Conservation (phyloP, 768 basidiomycete genomes). For the Pleurotus djamor region DNA sequence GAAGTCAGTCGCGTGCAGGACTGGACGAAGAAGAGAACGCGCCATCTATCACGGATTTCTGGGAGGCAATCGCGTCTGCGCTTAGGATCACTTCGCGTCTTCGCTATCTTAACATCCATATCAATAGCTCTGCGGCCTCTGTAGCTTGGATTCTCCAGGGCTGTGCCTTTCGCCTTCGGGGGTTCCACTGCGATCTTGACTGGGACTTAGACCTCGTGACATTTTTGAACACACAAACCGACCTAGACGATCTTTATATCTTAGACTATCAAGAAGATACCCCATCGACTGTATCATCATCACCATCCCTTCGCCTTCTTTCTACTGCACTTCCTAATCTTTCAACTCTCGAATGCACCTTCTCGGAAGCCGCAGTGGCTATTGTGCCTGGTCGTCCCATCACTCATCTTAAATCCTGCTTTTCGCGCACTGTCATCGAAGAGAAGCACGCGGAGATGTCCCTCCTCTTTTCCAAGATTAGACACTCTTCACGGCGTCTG, state of each 20-base stretch:
- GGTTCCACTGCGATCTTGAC: slow-evolving; percentile 63
- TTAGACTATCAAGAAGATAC: slow-evolving; percentile 38
- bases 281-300: slow-evolving; percentile 21
- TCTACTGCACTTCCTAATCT: slow-evolving; percentile 43
- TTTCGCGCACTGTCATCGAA: slow-evolving; percentile 45
- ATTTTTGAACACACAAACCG: slow-evolving; percentile 47
- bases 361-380: slow-evolving; percentile 57
- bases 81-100: slow-evolving; percentile 45
- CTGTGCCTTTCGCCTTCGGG: slow-evolving; percentile 52
- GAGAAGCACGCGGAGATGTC: slow-evolving; percentile 55
- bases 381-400: slow-evolving; percentile 59
- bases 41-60: slow-evolving; percentile 36
- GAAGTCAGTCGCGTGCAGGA: slow-evolving; percentile 13
- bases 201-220: slow-evolving; percentile 57
- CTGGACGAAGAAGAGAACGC: slow-evolving; percentile 8
- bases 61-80: slow-evolving; percentile 47
- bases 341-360: slow-evolving; percentile 62
- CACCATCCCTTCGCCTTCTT: slow-evolving; percentile 18
- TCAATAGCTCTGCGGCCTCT: slow-evolving; percentile 29
- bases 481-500: slow-evolving; percentile 38
- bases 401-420: slow-evolving; percentile 65
- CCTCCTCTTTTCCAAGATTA: slow-evolving; percentile 43
- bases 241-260: slow-evolving; percentile 48
- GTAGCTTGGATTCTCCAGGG: slow-evolving; percentile 34
- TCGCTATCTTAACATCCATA: slow-evolving; percentile 50